Percentiles rank a stretch among this genome's conserved stretches.
These are phyloP conservation scores for Adansonia gregorii DNA, from an alignment of 441 rosid genomes.

Conservation along the genomic window DNA sequence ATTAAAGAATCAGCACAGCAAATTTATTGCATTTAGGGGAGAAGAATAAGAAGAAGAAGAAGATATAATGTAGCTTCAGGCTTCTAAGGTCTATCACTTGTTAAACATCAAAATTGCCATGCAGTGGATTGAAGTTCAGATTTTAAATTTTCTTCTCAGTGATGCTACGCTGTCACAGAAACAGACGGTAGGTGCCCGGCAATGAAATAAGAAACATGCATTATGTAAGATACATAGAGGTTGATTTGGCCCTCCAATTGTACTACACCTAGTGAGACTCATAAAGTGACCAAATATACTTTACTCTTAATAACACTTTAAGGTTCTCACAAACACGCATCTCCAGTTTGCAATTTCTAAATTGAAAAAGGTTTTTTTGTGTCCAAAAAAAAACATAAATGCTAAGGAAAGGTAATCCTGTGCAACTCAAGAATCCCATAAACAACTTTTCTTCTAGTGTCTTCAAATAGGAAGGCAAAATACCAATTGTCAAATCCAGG, in stretches of 20 bases:
- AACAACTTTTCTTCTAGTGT: background rate
- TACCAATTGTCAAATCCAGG: slow-evolving; percentile 69
- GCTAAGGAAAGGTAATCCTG: background rate
- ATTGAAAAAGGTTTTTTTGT: background rate
- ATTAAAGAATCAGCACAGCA: background rate
- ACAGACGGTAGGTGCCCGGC: too few relatives aligned
- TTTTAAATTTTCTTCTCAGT: too few relatives aligned
- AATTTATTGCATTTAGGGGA: background rate
- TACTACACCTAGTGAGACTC: background rate
- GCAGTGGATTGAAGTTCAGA: background rate
- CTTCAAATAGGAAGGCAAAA: slow-evolving; percentile 14
- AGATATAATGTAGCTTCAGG: background rate
- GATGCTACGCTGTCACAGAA: too few relatives aligned
- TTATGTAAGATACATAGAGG: background rate
- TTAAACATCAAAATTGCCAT: slow-evolving; percentile 1
- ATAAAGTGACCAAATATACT: slow-evolving; percentile 11
- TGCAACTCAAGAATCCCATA: background rate
- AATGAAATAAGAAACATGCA: too few relatives aligned
- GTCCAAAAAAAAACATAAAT: background rate
- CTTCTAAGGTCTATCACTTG: background rate
- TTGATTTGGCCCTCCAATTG: slow-evolving; percentile 4
- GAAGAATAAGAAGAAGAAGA: background rate
- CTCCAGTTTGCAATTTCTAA: background rate
- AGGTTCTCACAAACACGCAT: slow-evolving; percentile 2
- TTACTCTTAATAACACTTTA: slow-evolving; percentile 7